phyloP scores from a whole-genome alignment of 2,329 filamentous ascomycete genomes.

The Colletotrichum sp. region DNA sequence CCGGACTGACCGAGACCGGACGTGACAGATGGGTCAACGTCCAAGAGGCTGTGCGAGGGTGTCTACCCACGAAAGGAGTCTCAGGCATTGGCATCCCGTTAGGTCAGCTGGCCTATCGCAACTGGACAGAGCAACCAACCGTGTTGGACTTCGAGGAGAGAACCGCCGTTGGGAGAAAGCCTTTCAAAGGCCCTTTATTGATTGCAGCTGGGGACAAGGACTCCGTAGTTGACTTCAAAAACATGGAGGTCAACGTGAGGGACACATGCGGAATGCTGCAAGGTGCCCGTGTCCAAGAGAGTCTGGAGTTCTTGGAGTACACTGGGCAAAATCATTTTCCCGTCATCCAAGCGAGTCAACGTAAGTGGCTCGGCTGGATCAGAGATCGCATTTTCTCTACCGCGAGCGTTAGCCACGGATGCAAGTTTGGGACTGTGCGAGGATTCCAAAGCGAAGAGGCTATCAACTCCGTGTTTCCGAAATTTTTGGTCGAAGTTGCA shows the following conservation, averaged over 20 bases:
- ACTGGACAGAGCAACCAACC: not conserved
- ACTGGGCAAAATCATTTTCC: not conserved
- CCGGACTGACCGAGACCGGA: not conserved
- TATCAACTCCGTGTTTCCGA: not conserved
- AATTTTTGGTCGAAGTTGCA: not conserved
- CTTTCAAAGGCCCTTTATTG: not conserved
- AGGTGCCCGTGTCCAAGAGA: accelerated
- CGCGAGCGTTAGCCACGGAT: not conserved
- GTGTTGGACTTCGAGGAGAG: not conserved
- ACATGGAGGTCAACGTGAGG: not conserved
- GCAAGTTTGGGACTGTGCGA: not conserved
- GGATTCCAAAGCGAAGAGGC: not conserved
- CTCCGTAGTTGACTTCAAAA: not conserved
- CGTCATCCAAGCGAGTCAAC: not conserved
- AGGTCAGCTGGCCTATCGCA: not conserved
- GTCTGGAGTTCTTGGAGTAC: not conserved
- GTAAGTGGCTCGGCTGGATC: not conserved
- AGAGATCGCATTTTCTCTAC: not conserved
- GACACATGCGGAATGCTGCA: not conserved
- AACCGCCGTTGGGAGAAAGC: not conserved
- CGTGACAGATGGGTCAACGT: not conserved
- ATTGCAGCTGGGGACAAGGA: not conserved
- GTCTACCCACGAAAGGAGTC: not conserved
- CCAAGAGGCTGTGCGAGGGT: not conserved
- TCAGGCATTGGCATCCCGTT: not conserved